Evolutionary conservation across 2,329 filamentous ascomycete genomes (phyloP).

Genomic region (Aspergillus unguis): DNA sequence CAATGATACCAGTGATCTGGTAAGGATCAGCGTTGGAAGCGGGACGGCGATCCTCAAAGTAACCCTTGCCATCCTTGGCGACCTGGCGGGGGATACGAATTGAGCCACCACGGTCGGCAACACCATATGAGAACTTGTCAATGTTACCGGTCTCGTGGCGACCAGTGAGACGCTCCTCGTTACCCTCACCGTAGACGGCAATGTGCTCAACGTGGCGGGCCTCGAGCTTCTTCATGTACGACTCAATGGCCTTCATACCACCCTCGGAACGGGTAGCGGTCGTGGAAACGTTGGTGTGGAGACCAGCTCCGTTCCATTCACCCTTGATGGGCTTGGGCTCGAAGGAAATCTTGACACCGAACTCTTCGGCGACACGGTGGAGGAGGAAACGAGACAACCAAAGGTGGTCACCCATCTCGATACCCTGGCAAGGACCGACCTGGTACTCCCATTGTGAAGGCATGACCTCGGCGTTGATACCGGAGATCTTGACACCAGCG

Average conservation of each 20-base stretch:
- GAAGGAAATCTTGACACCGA: constrained; percentile 92
- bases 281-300: constrained; percentile 92
- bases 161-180: constrained; percentile 89
- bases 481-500: constrained; percentile 87
- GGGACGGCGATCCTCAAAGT: constrained; percentile 83
- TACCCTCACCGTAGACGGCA: constrained; percentile 91
- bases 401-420: constrained; percentile 91
- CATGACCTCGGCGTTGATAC: constrained; percentile 99
- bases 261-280: constrained; percentile 84
- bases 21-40: constrained; percentile 87
- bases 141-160: constrained; percentile 91
- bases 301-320: constrained; percentile 95
- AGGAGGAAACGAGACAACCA: constrained; percentile 91
- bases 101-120: constrained; percentile 92
- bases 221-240: constrained; percentile 78
- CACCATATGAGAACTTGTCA: constrained; percentile 88
- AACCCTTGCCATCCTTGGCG: constrained; percentile 85
- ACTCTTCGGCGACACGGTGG: constrained; percentile 89
- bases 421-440: constrained; percentile 84
- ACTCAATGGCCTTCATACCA: constrained; percentile 93
- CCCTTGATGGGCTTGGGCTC: constrained; percentile 93
- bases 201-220: constrained; percentile 79
- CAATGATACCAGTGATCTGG: constrained; percentile 76
- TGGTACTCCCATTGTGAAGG: constrained; percentile 98
- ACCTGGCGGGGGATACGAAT: constrained; percentile 87